Conservation (phyloP, 2,329 filamentous ascomycete species). For the Macrophomina phaseolina region DNA sequence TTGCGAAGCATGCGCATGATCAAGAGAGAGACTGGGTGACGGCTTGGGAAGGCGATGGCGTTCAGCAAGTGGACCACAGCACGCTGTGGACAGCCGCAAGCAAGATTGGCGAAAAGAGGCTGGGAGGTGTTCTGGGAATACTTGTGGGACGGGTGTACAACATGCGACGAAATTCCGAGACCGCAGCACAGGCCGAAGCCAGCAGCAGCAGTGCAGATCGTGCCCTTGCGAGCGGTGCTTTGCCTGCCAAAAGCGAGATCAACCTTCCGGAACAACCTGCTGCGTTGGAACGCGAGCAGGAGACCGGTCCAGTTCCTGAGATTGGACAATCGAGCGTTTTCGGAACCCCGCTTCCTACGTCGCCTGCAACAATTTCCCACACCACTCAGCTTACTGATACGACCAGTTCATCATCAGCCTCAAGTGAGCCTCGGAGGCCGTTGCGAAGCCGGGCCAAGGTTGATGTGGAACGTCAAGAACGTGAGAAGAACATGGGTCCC, state of each 20-base stretch:
- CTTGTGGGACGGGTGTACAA: slow-evolving; percentile 72
- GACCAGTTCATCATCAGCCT: slow-evolving; percentile 4
- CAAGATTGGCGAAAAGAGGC: slow-evolving; percentile 65
- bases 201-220: slow-evolving; percentile 2
- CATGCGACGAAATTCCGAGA: slow-evolving; percentile 48
- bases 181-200: slow-evolving; percentile 5
- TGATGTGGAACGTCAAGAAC: slow-evolving; percentile 22
- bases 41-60: slow-evolving; percentile 66
- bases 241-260: slow-evolving; percentile 24
- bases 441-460: slow-evolving; percentile 9
- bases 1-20: slow-evolving; percentile 60
- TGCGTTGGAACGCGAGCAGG: slow-evolving; percentile 17
- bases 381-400: neutral
- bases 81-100: slow-evolving; percentile 59
- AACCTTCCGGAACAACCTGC: slow-evolving; percentile 20
- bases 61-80: slow-evolving; percentile 68
- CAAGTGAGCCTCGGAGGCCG: slow-evolving; percentile 18
- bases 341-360: neutral
- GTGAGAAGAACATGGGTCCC: slow-evolving; percentile 37
- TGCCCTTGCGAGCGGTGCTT: neutral
- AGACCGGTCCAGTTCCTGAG: slow-evolving; percentile 6
- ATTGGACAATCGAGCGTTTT: slow-evolving; percentile 3
- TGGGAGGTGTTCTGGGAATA: slow-evolving; percentile 72
- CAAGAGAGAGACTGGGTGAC: slow-evolving; percentile 62
- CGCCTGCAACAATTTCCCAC: neutral